Evolutionary conservation across 1,284 basidiomycete species (phyloP).

Genomic region (Leccinum angustisporum): DNA sequence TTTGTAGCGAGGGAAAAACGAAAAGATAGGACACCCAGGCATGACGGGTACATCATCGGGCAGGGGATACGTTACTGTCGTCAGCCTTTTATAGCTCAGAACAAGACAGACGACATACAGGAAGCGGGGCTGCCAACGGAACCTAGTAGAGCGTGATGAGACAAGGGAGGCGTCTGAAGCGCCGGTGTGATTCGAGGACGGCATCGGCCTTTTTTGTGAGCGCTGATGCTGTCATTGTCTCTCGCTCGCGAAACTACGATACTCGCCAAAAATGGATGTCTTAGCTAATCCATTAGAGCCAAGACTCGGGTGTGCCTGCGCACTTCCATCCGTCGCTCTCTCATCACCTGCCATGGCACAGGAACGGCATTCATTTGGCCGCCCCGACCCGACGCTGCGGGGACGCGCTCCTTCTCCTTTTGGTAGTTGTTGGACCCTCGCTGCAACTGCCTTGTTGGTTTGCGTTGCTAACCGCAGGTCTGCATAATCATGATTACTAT

Average conservation of each 20-base stretch:
- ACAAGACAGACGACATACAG: conserved; percentile 17
- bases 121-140: conserved; percentile 20
- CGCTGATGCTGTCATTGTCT: conserved; percentile 14
- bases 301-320: background rate
- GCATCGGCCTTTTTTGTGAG: conserved; percentile 33
- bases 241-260: conserved; percentile 14
- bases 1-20: conserved; percentile 36
- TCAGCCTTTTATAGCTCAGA: conserved; percentile 28
- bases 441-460: background rate
- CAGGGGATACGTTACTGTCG: background rate
- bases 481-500: background rate
- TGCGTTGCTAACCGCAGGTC: background rate
- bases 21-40: conserved; percentile 33
- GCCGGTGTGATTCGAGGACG: conserved; percentile 24
- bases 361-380: background rate
- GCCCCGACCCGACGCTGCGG: background rate
- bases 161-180: conserved; percentile 12
- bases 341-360: background rate
- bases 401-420: background rate
- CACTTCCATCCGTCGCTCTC: background rate
- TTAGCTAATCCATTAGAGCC: conserved; percentile 19
- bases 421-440: background rate
- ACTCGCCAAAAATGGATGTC: conserved; percentile 18
- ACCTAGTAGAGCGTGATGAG: conserved; percentile 28
- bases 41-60: conserved; percentile 20